Base-by-base conservation (phyloP, 306 rosid species). In the Cicer arietinum region DNA sequence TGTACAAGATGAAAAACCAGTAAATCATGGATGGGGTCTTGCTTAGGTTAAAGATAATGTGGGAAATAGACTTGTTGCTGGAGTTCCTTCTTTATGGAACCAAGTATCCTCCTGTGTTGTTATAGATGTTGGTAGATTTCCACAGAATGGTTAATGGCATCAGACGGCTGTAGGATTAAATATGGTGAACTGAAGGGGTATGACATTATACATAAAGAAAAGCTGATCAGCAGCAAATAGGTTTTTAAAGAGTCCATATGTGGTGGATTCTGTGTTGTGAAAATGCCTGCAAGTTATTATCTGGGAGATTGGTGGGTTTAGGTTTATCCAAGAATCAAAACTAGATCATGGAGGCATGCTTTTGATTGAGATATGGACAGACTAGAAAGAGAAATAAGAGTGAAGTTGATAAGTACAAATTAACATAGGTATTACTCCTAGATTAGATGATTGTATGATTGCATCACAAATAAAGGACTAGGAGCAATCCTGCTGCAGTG, bases 401-500 rank as follows among this genome's bases (percentile, higher is more conserved):
- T 58, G 5, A 35, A 14, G 20, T 46, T 69, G 60, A 58, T 46
- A 46, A 40, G 14, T 17, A 46, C 53, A 37, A 35, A 58, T 69
- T 39, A 54, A 65, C 39, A 10, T 50, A 41, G 40, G 5, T 65
- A 63, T 64, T 46, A 16, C 2, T 16, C 51, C 10, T 44, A 3
- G 40, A 50, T 7, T 51, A 50, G 13, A 68, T 69, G 60, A 30
- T 69, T 51, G 7, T 8, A 14, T 67, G 50, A 7, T 56, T 45
- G 41, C 69, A 16, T 40, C 64, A n/a, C 61, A 10, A 67, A 39
- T 77, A 59, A 52, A 20, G 40, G 18, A 44, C 18, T 12, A n/a
- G 37, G 47, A 56, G 59, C 57, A 35, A 18, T 64, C 63, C 41
- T 64, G 44, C 65, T 75, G 65, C 52, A 40, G 42, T 51, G 67